phyloP scores from a whole-genome alignment of 192 early-diverging fungal species.

The Martensiomyces pterosporus region DNA sequence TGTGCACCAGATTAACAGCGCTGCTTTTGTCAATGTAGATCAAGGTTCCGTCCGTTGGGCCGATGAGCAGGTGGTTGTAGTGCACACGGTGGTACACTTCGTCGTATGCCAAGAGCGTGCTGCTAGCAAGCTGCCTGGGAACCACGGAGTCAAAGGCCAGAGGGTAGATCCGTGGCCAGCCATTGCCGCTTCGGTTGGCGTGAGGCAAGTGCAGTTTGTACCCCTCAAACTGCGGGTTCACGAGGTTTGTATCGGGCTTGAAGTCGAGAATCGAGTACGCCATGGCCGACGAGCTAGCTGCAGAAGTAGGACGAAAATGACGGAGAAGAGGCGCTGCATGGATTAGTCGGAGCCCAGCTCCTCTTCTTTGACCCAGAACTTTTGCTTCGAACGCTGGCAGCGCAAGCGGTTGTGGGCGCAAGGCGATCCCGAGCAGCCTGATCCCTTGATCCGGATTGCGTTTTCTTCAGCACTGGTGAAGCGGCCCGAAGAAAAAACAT shows the following conservation, averaged over 20 bases:
- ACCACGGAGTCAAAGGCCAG: constrained; percentile 9
- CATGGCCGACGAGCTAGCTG: constrained; percentile 18
- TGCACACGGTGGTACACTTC: constrained; percentile 60
- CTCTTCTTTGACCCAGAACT: too few species aligned
- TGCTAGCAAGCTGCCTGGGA: constrained; percentile 41
- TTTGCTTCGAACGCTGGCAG: too few species aligned
- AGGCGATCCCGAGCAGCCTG: too few species aligned
- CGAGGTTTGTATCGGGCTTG: constrained; percentile 35
- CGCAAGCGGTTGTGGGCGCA: too few species aligned
- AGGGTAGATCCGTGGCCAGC: not conserved
- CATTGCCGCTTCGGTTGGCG: constrained; percentile 20
- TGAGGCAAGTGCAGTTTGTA: constrained; percentile 64
- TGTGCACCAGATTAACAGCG: constrained; percentile 17
- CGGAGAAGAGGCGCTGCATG: too few species aligned
- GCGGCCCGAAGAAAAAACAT: too few species aligned
- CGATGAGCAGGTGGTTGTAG: constrained; percentile 62
- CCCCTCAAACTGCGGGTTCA: constrained; percentile 67
- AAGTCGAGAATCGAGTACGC: constrained; percentile 30
- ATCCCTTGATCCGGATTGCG: too few species aligned
- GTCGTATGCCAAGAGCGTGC: constrained; percentile 57
- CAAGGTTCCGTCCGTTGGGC: constrained; percentile 28
- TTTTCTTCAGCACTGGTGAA: too few species aligned
- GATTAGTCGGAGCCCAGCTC: too few species aligned
- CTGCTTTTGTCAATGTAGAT: constrained; percentile 20
- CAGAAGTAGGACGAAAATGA: too few species aligned